Percentiles rank a stretch among this genome's conserved stretches.
phyloP scores from a whole-genome alignment of 306 rosid species.

The Potentilla sterilis region DNA sequence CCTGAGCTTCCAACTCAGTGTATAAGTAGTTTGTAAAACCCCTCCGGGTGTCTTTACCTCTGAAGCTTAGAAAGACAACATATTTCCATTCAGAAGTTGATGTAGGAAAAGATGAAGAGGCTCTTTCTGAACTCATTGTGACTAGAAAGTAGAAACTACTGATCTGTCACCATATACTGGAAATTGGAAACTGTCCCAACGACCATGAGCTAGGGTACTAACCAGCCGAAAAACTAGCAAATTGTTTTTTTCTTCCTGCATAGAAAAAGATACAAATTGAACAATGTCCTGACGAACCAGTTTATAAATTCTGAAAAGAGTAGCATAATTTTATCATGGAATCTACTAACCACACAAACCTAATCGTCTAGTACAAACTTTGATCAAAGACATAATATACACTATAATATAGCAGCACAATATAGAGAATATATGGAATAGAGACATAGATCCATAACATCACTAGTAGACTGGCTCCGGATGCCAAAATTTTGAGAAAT shows the following conservation, averaged over 20 bases:
- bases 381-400: neutral
- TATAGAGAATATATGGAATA: too few relatives aligned
- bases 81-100: too few relatives aligned
- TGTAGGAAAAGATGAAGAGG: neutral
- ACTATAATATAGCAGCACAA: neutral
- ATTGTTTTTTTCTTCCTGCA: neutral
- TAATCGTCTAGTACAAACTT: neutral
- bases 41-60: too few relatives aligned
- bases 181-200: neutral
- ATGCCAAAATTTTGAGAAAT: neutral
- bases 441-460: too few relatives aligned
- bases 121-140: neutral
- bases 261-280: neutral
- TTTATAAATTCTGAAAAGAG: neutral
- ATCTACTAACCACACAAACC: neutral
- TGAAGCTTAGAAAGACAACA: too few relatives aligned
- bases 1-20: too few relatives aligned
- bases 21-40: too few relatives aligned
- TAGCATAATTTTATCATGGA: neutral
- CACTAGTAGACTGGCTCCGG: too few relatives aligned
- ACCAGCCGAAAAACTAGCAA: neutral
- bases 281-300: neutral
- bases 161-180: neutral
- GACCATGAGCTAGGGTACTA: neutral
- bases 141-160: neutral